These are phyloP conservation scores for Tolypocladium paradoxum DNA, from an alignment of 2,329 filamentous ascomycete species.

Conservation along the genomic window DNA sequence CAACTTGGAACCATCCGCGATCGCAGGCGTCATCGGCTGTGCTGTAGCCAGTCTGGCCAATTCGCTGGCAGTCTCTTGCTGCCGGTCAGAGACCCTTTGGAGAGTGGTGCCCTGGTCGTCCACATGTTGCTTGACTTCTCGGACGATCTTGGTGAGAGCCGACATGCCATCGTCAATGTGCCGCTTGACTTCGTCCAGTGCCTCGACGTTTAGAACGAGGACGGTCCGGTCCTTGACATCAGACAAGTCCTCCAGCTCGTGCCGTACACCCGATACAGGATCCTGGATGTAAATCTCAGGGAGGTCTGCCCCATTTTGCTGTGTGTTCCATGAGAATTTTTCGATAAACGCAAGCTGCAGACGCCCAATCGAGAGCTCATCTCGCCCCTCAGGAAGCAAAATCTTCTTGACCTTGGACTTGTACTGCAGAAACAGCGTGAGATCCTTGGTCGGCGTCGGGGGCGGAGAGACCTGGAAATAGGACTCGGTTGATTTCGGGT, in stretches of 20 bases:
- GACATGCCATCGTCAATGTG: conserved; percentile 91
- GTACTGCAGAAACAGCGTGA: conserved; percentile 92
- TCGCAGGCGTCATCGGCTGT: conserved; percentile 30
- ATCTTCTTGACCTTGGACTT: conserved; percentile 97
- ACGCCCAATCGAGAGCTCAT: conserved; percentile 75
- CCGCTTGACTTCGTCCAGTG: conserved; percentile 88
- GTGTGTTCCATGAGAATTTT: conserved; percentile 98
- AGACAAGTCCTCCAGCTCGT: conserved; percentile 84
- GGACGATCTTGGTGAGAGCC: conserved; percentile 69
- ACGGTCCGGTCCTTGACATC: conserved; percentile 95
- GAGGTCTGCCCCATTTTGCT: conserved; percentile 82
- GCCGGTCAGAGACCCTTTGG: conserved; percentile 78
- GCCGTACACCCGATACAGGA: conserved; percentile 86
- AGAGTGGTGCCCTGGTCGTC: conserved; percentile 74
- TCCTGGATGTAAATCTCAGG: conserved; percentile 98
- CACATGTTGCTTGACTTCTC: conserved; percentile 73
- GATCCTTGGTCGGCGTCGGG: conserved; percentile 60
- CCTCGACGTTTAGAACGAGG: conserved; percentile 86
- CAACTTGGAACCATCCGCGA: conserved; percentile 28
- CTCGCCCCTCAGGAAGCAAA: conserved; percentile 71
- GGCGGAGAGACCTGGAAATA: conserved; percentile 56
- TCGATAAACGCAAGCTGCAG: conserved; percentile 96
- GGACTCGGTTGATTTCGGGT: conserved; percentile 33
- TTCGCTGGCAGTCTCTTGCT: conserved; percentile 81
- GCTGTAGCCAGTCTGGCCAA: conserved; percentile 52